These are phyloP conservation scores for Tolypocladium ophioglossoides DNA, from an alignment of 2,329 filamentous ascomycete species.

Conservation along the genomic window DNA sequence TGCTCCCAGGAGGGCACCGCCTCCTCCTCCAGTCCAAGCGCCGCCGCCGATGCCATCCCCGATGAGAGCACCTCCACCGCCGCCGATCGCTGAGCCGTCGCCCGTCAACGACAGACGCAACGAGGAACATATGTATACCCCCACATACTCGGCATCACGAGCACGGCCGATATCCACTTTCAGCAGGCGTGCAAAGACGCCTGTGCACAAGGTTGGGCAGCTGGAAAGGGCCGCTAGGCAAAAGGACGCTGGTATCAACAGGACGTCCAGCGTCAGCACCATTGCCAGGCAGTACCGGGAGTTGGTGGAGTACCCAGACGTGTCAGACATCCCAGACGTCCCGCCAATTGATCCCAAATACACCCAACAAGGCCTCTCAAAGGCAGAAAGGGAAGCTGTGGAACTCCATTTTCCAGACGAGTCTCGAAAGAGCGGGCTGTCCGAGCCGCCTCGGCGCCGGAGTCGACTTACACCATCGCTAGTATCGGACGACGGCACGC, in stretches of 20 bases:
- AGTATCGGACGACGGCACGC: conserved; percentile 32
- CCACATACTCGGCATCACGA: not conserved
- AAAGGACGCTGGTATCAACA: conserved; percentile 14
- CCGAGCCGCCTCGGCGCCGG: not conserved
- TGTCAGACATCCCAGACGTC: conserved; percentile 18
- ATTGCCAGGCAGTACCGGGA: conserved; percentile 42
- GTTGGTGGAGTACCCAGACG: conserved; percentile 26
- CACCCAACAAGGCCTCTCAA: not conserved
- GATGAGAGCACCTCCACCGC: conserved; percentile 1
- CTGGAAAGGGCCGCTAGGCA: conserved; percentile 25
- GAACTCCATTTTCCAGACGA: not conserved
- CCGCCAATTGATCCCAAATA: conserved; percentile 13
- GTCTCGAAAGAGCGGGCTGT: not conserved
- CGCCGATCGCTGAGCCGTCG: conserved; percentile 16
- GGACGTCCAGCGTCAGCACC: conserved; percentile 32
- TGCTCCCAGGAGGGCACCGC: not conserved
- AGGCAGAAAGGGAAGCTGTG: conserved; percentile 1
- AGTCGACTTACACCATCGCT: conserved; percentile 15
- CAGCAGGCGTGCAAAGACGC: conserved; percentile 40
- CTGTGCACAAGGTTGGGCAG: conserved; percentile 38
- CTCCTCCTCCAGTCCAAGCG: not conserved
- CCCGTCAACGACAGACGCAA: not conserved
- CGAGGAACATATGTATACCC: not conserved
- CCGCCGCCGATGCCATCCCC: not conserved
- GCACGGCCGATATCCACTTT: conserved; percentile 15